These are phyloP conservation scores for Oemleria cerasiformis DNA, from an alignment of 306 rosid species.

Conservation along the genomic window DNA sequence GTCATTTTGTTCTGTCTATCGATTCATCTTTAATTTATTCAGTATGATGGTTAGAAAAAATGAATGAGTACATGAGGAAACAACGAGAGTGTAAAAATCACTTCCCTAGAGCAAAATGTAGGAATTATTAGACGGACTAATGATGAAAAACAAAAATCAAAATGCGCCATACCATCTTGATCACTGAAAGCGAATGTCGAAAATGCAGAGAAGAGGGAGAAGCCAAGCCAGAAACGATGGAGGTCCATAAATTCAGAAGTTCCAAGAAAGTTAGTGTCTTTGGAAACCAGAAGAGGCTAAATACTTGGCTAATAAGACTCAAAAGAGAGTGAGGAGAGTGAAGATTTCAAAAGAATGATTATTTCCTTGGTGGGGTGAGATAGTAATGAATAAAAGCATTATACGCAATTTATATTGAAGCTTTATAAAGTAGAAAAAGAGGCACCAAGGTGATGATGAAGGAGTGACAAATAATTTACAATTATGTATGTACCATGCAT, in stretches of 20 bases:
- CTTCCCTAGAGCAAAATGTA: background rate
- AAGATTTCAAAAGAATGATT: conserved; percentile 28
- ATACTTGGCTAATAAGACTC: conserved; percentile 11
- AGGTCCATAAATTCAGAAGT: conserved; percentile 37
- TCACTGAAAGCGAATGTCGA: conserved; percentile 42
- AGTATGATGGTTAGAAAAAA: no score
- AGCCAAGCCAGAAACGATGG: conserved; percentile 33
- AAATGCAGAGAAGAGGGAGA: conserved; percentile 48
- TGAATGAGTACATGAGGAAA: no score
- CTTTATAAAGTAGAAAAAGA: conserved; percentile 10
- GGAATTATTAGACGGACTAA: background rate
- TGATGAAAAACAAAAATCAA: background rate
- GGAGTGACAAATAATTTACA: conserved; percentile 21
- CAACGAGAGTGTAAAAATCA: no score
- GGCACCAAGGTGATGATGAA: conserved; percentile 35
- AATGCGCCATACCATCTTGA: conserved; percentile 68
- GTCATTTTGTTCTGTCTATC: no score
- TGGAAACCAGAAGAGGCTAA: conserved; percentile 27
- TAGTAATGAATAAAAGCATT: conserved; percentile 18
- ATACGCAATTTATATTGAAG: conserved; percentile 9
- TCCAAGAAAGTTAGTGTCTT: background rate
- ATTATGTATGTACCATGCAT: conserved; percentile 11
- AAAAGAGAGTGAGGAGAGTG: conserved; percentile 5
- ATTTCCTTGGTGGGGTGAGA: conserved; percentile 40
- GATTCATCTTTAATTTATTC: no score